Percentiles rank a stretch among this genome's conserved stretches.
Evolutionary conservation across 2,329 filamentous ascomycete genomes (phyloP).

Genomic region (Monosporascus sp.): DNA sequence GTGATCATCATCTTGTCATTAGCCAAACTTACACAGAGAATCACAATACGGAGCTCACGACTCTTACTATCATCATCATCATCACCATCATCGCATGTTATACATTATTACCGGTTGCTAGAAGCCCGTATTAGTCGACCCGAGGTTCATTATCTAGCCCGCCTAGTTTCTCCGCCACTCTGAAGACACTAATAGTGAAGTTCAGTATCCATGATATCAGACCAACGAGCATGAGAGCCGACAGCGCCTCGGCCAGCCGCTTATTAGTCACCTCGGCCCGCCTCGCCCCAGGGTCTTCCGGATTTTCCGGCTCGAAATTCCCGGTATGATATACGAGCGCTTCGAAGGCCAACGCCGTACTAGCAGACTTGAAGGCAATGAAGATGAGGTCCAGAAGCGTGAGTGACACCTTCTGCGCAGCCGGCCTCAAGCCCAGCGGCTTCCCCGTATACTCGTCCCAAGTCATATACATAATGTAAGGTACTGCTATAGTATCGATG

Average conservation of each 20-base stretch:
- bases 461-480: slow-evolving; percentile 90
- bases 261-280: slow-evolving; percentile 50
- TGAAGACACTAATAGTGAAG: slow-evolving; percentile 79
- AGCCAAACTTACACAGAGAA: no score
- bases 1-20: no score
- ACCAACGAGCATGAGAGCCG: slow-evolving; percentile 73
- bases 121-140: slow-evolving; percentile 1
- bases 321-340: slow-evolving; percentile 59
- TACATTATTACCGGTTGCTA: slow-evolving; percentile 2
- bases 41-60: no score
- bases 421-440: slow-evolving; percentile 78
- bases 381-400: slow-evolving; percentile 92
- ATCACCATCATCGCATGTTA: slow-evolving; percentile 2
- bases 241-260: slow-evolving; percentile 62
- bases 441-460: slow-evolving; percentile 96
- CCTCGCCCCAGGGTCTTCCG: slow-evolving; percentile 22
- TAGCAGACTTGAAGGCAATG: slow-evolving; percentile 95
- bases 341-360: slow-evolving; percentile 83
- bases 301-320: slow-evolving; percentile 21
- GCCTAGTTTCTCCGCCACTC: slow-evolving; percentile 57
- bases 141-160: slow-evolving; percentile 42
- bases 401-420: slow-evolving; percentile 80
- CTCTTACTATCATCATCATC: not conserved
- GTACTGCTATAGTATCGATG: slow-evolving; percentile 81
- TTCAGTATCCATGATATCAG: slow-evolving; percentile 87